Conservation (phyloP, 768 basidiomycete genomes). For the Hemileccinum impolitum region DNA sequence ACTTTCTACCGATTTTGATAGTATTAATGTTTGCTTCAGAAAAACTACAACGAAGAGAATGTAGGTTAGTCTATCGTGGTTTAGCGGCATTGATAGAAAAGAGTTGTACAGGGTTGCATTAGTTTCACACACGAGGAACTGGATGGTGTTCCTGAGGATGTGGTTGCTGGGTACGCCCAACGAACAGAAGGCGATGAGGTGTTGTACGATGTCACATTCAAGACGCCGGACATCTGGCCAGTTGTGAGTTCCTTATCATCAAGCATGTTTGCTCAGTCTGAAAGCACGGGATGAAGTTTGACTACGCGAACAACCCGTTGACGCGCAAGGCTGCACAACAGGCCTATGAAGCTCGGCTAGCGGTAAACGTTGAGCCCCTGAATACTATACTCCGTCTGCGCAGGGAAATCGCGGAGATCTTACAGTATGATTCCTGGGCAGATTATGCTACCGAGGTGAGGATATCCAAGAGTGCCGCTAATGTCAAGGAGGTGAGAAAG, state of each 20-base stretch:
- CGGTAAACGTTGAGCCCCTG: slow-evolving; percentile 69
- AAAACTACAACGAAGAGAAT: slow-evolving; percentile 87
- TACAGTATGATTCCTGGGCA: slow-evolving; percentile 79
- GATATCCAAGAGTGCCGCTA: slow-evolving; percentile 74
- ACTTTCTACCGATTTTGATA: neutral
- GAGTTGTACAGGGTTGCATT: slow-evolving; percentile 46
- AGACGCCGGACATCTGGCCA: slow-evolving; percentile 80
- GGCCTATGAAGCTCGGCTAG: slow-evolving; percentile 65
- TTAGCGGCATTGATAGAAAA: neutral
- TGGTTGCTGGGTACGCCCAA: slow-evolving; percentile 72
- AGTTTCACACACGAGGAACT: slow-evolving; percentile 70
- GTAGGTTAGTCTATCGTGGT: slow-evolving; percentile 33
- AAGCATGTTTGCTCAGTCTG: neutral
- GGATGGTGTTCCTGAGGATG: slow-evolving; percentile 76
- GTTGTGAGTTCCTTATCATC: slow-evolving; percentile 43
- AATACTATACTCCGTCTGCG: slow-evolving; percentile 66
- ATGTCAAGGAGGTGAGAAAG: slow-evolving; percentile 49
- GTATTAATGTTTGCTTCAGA: slow-evolving; percentile 36
- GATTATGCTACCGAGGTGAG: slow-evolving; percentile 82
- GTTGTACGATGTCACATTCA: slow-evolving; percentile 73
- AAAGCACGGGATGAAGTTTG: slow-evolving; percentile 49
- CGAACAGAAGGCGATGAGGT: slow-evolving; percentile 55
- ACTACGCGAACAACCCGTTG: slow-evolving; percentile 67
- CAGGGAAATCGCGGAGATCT: slow-evolving; percentile 59
- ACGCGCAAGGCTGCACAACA: slow-evolving; percentile 69